Conservation (phyloP, 1,284 basidiomycete species). For the Ceratobasidium sp. region DNA sequence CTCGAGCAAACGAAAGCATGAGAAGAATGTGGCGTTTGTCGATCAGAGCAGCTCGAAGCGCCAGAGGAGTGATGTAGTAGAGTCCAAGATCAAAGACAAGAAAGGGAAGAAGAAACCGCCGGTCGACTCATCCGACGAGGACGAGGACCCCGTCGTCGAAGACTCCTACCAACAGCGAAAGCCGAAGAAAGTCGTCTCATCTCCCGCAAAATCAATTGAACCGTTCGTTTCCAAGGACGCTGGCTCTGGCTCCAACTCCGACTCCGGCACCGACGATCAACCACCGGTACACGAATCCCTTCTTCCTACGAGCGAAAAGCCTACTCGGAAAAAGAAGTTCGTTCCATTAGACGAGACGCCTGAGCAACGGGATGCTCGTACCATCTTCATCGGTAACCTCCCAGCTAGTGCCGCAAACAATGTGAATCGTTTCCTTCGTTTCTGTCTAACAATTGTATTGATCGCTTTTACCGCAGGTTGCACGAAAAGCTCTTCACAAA, state of each 20-base stretch:
- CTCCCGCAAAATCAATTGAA: constrained; percentile 4
- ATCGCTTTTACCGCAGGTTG: constrained; percentile 61
- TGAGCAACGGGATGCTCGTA: constrained; percentile 78
- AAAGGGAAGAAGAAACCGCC: constrained; percentile 5
- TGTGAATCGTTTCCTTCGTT: constrained; percentile 57
- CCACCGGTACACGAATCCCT: constrained; percentile 56
- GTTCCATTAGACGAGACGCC: constrained; percentile 73
- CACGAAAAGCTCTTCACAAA: constrained; percentile 71
- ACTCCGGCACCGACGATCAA: constrained; percentile 47
- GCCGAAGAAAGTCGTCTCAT: constrained; percentile 44
- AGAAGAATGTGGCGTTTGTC: constrained; percentile 22
- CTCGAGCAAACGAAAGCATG: constrained; percentile 38
- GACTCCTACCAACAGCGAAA: constrained; percentile 44
- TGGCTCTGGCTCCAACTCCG: constrained; percentile 47
- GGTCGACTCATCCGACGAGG: constrained; percentile 23
- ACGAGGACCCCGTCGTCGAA: constrained; percentile 37
- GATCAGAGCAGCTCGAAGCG: constrained; percentile 20
- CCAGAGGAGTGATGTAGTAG: constrained; percentile 10
- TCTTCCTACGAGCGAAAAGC: constrained; percentile 47
- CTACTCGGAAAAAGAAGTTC: constrained; percentile 53
- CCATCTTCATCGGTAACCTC: constrained; percentile 94
- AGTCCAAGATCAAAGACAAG: constrained; percentile 32
- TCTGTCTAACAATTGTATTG: constrained; percentile 30
- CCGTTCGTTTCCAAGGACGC: background rate
- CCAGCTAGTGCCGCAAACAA: constrained; percentile 79